Base-by-base conservation (phyloP, 148 eudicot genomes). In the Diospyros lotus region DNA sequence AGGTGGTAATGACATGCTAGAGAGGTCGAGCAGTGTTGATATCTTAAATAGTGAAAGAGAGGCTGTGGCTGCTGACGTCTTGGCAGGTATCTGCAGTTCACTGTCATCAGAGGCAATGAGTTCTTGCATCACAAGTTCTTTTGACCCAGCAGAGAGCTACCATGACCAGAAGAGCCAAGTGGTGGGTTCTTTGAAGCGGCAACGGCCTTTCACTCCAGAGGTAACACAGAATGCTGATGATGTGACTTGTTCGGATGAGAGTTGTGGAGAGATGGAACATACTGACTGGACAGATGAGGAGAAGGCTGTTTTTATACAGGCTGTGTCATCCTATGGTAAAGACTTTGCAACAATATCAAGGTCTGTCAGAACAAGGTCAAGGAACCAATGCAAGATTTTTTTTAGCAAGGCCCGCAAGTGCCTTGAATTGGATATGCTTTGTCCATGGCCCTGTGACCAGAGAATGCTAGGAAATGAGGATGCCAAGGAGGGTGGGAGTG, bases 21-120 rank as follows among this genome's bases (percentile, higher is more conserved):
- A 91, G 79, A 78, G 85, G 63, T 82, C 90, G 43, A 83, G 77
- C 48, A 85, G 87, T 74, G 75, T 78, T 58, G 82, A 79, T 76
- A 48, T 73, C n/a, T 73, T 69, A 40, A 84, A 79, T 76, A 84
- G 77, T 79, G 97, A 90, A 64, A 84, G 89, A 75, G 99, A 96
- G 76, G 86, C 91, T 12, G 88, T 77, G 28, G 97, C 99, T 61
- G 99, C 94, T 11, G 97, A 89, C 83, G 98, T 89, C 40, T 87
- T 96, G 84, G 99, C 92, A 55, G 96, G 98, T 71, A 96, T 96
- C 38, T 93, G 94, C 83, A 94, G 91, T 45, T 88, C 98, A 9
- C 54, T 93, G 56, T 91, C 98, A 14, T 89, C 97, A 1, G 97
- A 91, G 82, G 93, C 99, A 17, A 86, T 89, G 93, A 84, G 93